phyloP scores from a whole-genome alignment of 345 rosid species.

The Gossypium ekmanianum region DNA sequence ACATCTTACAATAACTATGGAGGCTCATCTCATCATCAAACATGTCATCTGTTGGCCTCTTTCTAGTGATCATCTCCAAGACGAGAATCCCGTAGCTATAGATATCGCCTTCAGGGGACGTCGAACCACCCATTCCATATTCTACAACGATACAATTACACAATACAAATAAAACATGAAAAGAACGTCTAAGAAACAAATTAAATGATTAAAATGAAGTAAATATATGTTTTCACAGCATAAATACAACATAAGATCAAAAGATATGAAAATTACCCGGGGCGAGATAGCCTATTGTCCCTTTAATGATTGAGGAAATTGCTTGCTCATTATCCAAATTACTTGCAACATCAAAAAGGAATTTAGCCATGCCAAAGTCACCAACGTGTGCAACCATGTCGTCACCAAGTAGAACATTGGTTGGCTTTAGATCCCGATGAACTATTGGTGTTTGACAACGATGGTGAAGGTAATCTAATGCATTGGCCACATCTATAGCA shows the following conservation, averaged over 20 bases:
- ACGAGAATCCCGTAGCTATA: slow-evolving; percentile 10
- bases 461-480: slow-evolving; percentile 28
- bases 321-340: neutral
- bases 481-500: slow-evolving; percentile 27
- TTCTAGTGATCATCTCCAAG: slow-evolving; percentile 16
- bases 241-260: neutral
- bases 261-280: slow-evolving; percentile 18
- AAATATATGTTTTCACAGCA: neutral
- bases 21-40: slow-evolving; percentile 1
- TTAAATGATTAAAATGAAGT: neutral
- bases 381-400: slow-evolving; percentile 28
- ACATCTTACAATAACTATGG: neutral
- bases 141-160: neutral
- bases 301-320: slow-evolving; percentile 13
- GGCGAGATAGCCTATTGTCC: slow-evolving; percentile 21
- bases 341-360: neutral
- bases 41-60: slow-evolving; percentile 9
- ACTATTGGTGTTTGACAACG: slow-evolving; percentile 10
- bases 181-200: neutral
- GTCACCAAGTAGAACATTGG: slow-evolving; percentile 26
- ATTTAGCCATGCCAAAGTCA: slow-evolving; percentile 26
- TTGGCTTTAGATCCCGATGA: slow-evolving; percentile 29
- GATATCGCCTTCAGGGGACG: neutral
- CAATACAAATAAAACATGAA: no score
- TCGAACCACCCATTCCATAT: neutral